phyloP scores from a whole-genome alignment of 768 basidiomycete genomes.

The Flagelloscypha sp. region DNA sequence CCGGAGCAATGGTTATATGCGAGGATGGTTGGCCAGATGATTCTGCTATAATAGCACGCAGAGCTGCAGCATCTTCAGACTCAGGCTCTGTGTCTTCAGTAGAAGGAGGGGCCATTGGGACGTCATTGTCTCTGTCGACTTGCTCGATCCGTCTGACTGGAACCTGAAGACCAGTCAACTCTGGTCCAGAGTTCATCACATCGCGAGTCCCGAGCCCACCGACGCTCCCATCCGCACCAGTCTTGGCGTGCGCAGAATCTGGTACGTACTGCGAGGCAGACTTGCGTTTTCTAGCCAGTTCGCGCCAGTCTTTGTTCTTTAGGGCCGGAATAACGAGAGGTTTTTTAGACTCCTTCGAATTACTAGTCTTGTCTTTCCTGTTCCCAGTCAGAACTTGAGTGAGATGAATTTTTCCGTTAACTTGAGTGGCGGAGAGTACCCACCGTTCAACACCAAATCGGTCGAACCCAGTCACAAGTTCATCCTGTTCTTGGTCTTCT shows the following conservation, averaged over 20 bases:
- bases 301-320: conserved; percentile 88
- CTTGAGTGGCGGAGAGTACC: conserved; percentile 35
- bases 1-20: conserved; percentile 56
- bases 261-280: conserved; percentile 55
- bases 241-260: conserved; percentile 42
- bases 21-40: conserved; percentile 27
- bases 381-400: no score
- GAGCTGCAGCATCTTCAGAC: conserved; percentile 72
- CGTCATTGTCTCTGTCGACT: conserved; percentile 14
- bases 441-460: conserved; percentile 79
- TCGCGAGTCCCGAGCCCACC: conserved; percentile 72
- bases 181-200: conserved; percentile 69
- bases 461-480: conserved; percentile 67
- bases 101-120: conserved; percentile 21
- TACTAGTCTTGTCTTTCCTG: no score
- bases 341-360: conserved; percentile 36
- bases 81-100: conserved; percentile 30
- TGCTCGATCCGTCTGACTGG: conserved; percentile 28
- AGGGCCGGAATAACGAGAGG: conserved; percentile 83
- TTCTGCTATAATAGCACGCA: conserved; percentile 67
- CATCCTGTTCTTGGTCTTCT: conserved; percentile 46
- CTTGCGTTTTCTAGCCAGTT: conserved; percentile 60
- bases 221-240: conserved; percentile 64
- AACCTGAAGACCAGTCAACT: conserved; percentile 63
- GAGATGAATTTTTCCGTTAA: no score